Percentiles rank a stretch among this genome's conserved stretches.
Evolutionary conservation across 352 stramenopile species (phyloP).

Genomic region (Detonula confervacea): DNA sequence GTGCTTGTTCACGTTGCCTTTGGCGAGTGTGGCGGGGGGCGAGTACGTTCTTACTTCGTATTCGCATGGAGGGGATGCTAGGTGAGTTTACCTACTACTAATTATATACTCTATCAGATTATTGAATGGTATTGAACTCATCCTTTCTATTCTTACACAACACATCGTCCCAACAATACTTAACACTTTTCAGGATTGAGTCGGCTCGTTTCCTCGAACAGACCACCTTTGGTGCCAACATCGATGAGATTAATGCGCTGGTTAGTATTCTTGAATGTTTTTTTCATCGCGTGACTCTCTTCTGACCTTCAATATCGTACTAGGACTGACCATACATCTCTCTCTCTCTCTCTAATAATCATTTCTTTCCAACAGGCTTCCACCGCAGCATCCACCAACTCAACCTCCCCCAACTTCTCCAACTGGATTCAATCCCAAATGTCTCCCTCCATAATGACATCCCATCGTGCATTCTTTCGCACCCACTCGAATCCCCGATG

Average conservation of each 20-base stretch:
- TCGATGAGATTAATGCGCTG: conserved; percentile 18
- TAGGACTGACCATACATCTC: neutral
- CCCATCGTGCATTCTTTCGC: conserved; percentile 9
- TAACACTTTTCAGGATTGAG: conserved; percentile 5
- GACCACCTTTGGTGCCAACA: conserved; percentile 52
- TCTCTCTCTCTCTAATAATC: neutral
- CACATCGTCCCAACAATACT: no score
- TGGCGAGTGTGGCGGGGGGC: neutral
- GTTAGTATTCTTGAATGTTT: neutral
- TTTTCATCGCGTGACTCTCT: neutral
- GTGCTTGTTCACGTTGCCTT: neutral
- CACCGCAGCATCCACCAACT: neutral
- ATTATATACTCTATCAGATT: neutral
- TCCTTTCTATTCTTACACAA: neutral
- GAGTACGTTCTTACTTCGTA: conserved; percentile 16
- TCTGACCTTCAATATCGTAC: neutral
- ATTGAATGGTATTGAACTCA: neutral
- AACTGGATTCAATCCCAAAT: conserved; percentile 1
- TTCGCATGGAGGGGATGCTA: neutral
- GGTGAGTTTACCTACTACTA: neutral
- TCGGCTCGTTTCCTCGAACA: conserved; percentile 59
- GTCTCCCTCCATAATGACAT: conserved; percentile 3
- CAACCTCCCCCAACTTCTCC: conserved; percentile 7
- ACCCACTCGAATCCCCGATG: neutral
- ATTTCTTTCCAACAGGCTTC: neutral